Base-by-base conservation (phyloP, 768 basidiomycete species). In the Leccinum subgranulosum region DNA sequence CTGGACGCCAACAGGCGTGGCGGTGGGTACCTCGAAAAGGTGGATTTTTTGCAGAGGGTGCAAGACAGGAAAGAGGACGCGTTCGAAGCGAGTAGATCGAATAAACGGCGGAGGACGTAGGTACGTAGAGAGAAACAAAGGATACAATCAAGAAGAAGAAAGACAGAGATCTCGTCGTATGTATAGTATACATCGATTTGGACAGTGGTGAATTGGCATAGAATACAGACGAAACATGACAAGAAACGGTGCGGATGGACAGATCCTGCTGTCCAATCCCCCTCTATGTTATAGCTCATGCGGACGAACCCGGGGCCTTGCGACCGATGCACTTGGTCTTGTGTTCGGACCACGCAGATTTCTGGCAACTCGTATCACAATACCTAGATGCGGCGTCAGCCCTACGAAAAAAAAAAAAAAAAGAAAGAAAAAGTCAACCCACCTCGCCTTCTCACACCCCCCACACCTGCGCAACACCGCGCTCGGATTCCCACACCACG, bases 1-100 rank as follows among this genome's bases (percentile, higher is more conserved):
- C 77, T 94, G n/a, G 83, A 88, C 50, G 82, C 83, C 3, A 87
- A 92, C 58, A 76, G 86, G 49, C 81, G 86, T 43, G 82, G 85
- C 0, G 90, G 88, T 9, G 90, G 92, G 0, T 94, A 89, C 71
- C 75, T 94, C 19, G 92, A 91, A 63, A 93, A 89, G 73, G 84
- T 92, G 29, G 90, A 92, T 39, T 94, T 94, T 66, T 72, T 94
- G 64, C 75, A 85, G 57, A 75, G 92, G 48, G 92, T 94, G 0
- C 86, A 84, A 31, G 84, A 84, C 49, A 78, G 89, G 59, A 85
- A 81, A 69, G 88, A 88, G 48, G 83, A 84, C 50, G 79, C 76
- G 2, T 67, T 88, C 8, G 88, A 90, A 46, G 75, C 79, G 11
- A 79, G 73, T 60, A 85, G 82, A 64, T 66, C 76, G 53, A 79